Evolutionary conservation across 2,329 filamentous ascomycete species (phyloP).

Genomic region (Pyrenochaeta sp.): DNA sequence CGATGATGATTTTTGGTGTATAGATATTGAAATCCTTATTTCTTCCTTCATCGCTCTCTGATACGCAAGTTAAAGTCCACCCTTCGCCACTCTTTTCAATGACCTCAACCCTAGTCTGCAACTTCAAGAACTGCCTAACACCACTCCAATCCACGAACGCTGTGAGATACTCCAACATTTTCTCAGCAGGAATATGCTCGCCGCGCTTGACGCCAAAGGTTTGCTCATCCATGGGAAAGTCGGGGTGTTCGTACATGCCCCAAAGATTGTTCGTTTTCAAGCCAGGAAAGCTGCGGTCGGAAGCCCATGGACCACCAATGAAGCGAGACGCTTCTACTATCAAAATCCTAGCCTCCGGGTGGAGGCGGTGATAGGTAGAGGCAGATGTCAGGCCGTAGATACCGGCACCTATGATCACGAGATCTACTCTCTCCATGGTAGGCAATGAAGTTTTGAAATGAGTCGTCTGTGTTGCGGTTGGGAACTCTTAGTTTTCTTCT

Average conservation of each 20-base stretch:
- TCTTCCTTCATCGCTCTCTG: background rate
- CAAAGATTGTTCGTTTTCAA: slow-evolving; percentile 56
- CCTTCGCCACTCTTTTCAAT: slow-evolving; percentile 52
- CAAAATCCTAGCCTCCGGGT: slow-evolving; percentile 50
- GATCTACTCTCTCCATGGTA: slow-evolving; percentile 16
- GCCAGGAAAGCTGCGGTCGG: slow-evolving; percentile 52
- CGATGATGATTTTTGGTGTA: slow-evolving; percentile 65
- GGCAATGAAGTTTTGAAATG: background rate
- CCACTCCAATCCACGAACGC: slow-evolving; percentile 53
- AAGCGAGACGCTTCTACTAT: slow-evolving; percentile 53
- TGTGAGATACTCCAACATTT: slow-evolving; percentile 64
- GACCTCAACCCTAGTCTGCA: slow-evolving; percentile 61
- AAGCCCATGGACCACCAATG: slow-evolving; percentile 54
- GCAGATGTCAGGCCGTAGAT: slow-evolving; percentile 56
- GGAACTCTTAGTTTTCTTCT: too few relatives aligned
- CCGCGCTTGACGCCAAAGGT: slow-evolving; percentile 54
- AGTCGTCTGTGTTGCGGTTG: too few relatives aligned
- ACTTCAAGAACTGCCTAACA: slow-evolving; percentile 58
- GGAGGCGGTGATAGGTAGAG: slow-evolving; percentile 55
- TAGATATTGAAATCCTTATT: slow-evolving; percentile 44
- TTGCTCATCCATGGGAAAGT: slow-evolving; percentile 45
- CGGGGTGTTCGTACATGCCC: slow-evolving; percentile 52
- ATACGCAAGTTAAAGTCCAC: slow-evolving; percentile 29
- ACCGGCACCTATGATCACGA: slow-evolving; percentile 22
- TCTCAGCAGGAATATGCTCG: slow-evolving; percentile 67